A percentile compares a stretch with the other conserved stretches of the same genome.
phyloP scores from a whole-genome alignment of 2,329 filamentous ascomycete genomes.

The Phyllosticta ampelicida region DNA sequence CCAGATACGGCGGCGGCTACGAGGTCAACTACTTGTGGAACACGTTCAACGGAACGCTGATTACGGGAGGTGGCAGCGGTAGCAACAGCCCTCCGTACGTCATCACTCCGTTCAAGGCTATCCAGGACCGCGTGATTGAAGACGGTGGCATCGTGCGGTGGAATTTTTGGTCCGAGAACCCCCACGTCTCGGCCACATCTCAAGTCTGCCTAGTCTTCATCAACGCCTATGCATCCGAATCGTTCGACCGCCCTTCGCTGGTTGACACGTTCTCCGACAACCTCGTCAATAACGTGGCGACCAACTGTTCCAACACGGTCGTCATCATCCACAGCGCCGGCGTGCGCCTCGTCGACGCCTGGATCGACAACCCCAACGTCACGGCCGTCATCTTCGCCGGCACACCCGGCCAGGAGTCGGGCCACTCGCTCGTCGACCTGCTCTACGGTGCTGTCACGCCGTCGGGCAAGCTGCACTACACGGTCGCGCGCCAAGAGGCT shows the following conservation, averaged over 20 bases:
- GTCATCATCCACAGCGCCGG: slow-evolving; percentile 35
- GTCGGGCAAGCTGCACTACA: slow-evolving; percentile 79
- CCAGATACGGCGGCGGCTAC: slow-evolving; percentile 29
- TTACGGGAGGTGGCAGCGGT: slow-evolving; percentile 31
- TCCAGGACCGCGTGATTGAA: slow-evolving; percentile 20
- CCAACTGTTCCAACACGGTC: slow-evolving; percentile 39
- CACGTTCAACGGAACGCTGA: slow-evolving; percentile 32
- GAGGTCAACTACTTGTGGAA: slow-evolving; percentile 31
- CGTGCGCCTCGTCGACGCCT: slow-evolving; percentile 22
- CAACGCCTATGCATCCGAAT: slow-evolving; percentile 43
- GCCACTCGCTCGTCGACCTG: slow-evolving; percentile 19
- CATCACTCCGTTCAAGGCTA: slow-evolving; percentile 32
- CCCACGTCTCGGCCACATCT: slow-evolving; percentile 24
- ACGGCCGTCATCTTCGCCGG: slow-evolving; percentile 22
- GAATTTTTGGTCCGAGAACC: slow-evolving; percentile 24
- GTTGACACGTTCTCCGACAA: slow-evolving; percentile 33
- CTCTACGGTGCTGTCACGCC: slow-evolving; percentile 45
- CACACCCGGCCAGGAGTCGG: slow-evolving; percentile 21
- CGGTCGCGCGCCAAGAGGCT: slow-evolving; percentile 60
- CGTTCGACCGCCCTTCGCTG: slow-evolving; percentile 31
- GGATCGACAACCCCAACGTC: slow-evolving; percentile 22
- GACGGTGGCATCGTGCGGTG: slow-evolving; percentile 24
- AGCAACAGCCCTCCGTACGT: slow-evolving; percentile 29
- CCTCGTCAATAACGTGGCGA: slow-evolving; percentile 35
- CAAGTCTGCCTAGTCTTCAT: slow-evolving; percentile 48